Conservation (phyloP, 306 rosid genomes). For the Prunus mume region DNA sequence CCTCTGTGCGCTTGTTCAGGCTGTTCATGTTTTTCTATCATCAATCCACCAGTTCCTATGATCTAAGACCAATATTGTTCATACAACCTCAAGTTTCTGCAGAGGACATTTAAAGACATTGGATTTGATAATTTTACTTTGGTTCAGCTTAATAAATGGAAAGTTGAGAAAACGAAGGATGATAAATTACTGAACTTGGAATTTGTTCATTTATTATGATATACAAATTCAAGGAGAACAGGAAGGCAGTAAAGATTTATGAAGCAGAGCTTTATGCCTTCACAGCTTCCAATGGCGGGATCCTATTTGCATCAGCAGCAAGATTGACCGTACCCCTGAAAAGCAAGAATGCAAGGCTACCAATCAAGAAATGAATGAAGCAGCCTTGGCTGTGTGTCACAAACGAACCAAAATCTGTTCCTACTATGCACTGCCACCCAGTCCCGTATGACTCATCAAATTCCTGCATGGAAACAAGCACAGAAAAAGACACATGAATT, state of each 20-base stretch:
- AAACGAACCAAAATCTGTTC: conserved; percentile 83
- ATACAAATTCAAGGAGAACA: background rate
- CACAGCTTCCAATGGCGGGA: conserved; percentile 32
- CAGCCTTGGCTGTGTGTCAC: conserved; percentile 77
- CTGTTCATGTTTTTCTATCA: background rate
- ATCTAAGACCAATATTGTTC: background rate
- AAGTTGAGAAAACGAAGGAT: background rate
- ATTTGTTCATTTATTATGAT: conserved; percentile 11
- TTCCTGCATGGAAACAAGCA: conserved; percentile 50
- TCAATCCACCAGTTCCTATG: background rate
- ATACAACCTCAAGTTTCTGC: background rate
- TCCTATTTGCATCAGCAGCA: conserved; percentile 32
- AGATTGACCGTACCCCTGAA: conserved; percentile 56
- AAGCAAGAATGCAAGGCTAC: conserved; percentile 69
- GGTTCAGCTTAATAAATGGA: background rate
- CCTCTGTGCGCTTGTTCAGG: background rate
- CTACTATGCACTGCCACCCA: conserved; percentile 94
- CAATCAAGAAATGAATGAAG: conserved; percentile 66
- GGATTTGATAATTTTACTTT: background rate
- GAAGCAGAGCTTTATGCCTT: conserved; percentile 20
- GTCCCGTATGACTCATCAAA: conserved; percentile 56
- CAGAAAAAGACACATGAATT: background rate
- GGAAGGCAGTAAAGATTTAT: background rate
- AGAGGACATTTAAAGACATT: background rate
- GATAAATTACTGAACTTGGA: conserved; percentile 2